Evolutionary conservation across 176 grass and related monocot species (phyloP).

Genomic region (Musa acuminata): DNA sequence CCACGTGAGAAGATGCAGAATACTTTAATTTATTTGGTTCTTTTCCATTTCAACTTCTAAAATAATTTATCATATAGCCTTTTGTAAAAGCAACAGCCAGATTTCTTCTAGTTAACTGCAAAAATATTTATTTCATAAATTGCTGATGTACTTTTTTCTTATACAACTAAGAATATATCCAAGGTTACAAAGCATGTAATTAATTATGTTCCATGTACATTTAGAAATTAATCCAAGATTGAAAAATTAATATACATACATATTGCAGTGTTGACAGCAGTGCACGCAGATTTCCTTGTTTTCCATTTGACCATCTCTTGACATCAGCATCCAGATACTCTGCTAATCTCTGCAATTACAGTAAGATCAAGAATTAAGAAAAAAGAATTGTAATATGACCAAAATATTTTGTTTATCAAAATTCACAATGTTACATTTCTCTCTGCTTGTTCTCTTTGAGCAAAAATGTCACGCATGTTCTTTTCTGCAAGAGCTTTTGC

Average conservation of each 20-base stretch:
- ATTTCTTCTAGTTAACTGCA: too few species aligned
- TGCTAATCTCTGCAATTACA: slow-evolving; percentile 67
- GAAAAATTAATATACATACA: slow-evolving; percentile 42
- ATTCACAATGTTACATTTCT: slow-evolving; percentile 54
- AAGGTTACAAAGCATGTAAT: background rate
- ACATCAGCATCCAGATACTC: slow-evolving; percentile 91
- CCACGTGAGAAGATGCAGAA: background rate
- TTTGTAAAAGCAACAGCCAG: too few species aligned
- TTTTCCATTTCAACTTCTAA: too few species aligned
- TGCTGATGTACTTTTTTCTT: background rate
- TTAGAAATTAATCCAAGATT: background rate
- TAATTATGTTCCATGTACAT: background rate
- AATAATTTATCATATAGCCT: too few species aligned
- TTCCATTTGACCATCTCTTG: slow-evolving; percentile 98
- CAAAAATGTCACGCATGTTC: slow-evolving; percentile 4
- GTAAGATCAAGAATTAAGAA: slow-evolving; percentile 2
- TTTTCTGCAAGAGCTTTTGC: slow-evolving; percentile 44
- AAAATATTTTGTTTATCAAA: slow-evolving; percentile 5
- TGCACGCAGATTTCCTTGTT: slow-evolving; percentile 97
- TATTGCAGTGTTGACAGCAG: slow-evolving; percentile 96
- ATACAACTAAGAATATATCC: background rate
- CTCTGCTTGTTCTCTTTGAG: slow-evolving; percentile 21
- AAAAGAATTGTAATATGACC: slow-evolving; percentile 19
- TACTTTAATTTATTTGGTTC: too few species aligned
- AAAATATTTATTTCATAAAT: too few species aligned